phyloP scores from a whole-genome alignment of 805 yeast species.

The Schwanniomyces sp. region DNA sequence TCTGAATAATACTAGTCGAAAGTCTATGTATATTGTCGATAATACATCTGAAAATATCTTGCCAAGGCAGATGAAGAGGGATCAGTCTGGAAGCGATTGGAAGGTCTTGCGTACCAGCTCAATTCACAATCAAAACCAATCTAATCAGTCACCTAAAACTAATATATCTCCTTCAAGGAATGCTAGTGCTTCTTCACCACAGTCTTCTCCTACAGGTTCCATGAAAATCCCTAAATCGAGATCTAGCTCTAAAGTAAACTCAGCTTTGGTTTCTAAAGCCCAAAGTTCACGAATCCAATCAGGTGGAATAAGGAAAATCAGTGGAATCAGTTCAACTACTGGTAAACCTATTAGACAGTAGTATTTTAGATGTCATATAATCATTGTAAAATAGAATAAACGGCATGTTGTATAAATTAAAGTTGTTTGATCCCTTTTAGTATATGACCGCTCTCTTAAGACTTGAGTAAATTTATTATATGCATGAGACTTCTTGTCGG shows the following conservation, averaged over 20 bases:
- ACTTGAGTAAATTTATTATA: no score
- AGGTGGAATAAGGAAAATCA: conserved; percentile 29
- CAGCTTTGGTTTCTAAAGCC: conserved; percentile 14
- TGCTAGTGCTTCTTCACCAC: conserved; percentile 41
- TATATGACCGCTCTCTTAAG: no score
- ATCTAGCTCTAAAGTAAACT: conserved; percentile 19
- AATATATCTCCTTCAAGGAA: conserved; percentile 53
- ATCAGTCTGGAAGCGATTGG: conserved; percentile 27
- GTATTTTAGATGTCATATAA: neutral
- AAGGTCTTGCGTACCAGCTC: conserved; percentile 40
- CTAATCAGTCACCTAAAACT: conserved; percentile 40
- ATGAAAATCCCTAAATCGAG: conserved; percentile 26
- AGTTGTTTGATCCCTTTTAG: neutral
- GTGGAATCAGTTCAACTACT: conserved; percentile 12
- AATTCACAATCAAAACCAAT: conserved; percentile 30
- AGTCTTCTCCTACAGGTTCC: conserved; percentile 21
- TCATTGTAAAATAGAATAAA: conserved; percentile 1
- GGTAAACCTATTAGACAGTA: conserved; percentile 1
- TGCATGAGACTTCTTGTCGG: no score
- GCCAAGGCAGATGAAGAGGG: conserved; percentile 23
- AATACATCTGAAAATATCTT: conserved; percentile 9
- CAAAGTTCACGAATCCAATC: conserved; percentile 14
- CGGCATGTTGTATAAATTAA: neutral
- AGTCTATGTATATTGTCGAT: conserved; percentile 13
- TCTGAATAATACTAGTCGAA: conserved; percentile 12